Evolutionary conservation across 2,329 filamentous ascomycete species (phyloP), one percentile per base, ranked within the genome.

Genomic region (Calycina herbarum): DNA sequence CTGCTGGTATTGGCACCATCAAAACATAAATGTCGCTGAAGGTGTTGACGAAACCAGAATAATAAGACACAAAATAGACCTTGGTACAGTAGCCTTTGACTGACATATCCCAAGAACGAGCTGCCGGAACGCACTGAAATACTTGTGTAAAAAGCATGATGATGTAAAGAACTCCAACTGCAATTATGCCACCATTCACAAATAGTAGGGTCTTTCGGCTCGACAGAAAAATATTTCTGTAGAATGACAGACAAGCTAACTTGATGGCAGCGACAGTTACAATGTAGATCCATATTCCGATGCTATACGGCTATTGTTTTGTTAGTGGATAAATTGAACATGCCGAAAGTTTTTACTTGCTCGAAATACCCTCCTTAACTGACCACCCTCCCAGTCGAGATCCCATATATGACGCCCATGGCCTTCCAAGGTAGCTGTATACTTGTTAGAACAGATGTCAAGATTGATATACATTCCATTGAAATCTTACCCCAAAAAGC

Each of bases 1-100:
- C 42, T 6, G 59, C 45, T 24, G 59, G 59, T 13, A 61, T 35
- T 1, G 59, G 59, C 1, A 61, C 31, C 13, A 61, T 27, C 11
- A 61, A 35, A 33, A 61, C 45, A 13, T 61, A 61, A 51, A 61
- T 24, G 20, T 61, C 59, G 59, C 40, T 61, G n/a, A 54, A 51
- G 1, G 31, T 33, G 33, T 61, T 56, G 24, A 61, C 20, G 27
- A 33, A 40, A 5, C 24, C 45, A 10, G 59, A 61, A 24, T 27
- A 33, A 51, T 61, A 61, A n/a, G 27, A n/a, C 13, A 61, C 17
- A 24, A 33, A 27, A 5, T 15, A 13, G 15, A 17, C 3, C 3
- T 38, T 29, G 8, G 11, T 35, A n/a, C 59, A 61, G 17, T 35
- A 33, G 2, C 56, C 56, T 13, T 33, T 15, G 7, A 57, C 7